A percentile compares a stretch with the other conserved stretches of the same genome.
These are phyloP conservation scores for Colletotrichum gloeosporioides DNA, from an alignment of 2,329 filamentous ascomycete species.

Conservation along the genomic window DNA sequence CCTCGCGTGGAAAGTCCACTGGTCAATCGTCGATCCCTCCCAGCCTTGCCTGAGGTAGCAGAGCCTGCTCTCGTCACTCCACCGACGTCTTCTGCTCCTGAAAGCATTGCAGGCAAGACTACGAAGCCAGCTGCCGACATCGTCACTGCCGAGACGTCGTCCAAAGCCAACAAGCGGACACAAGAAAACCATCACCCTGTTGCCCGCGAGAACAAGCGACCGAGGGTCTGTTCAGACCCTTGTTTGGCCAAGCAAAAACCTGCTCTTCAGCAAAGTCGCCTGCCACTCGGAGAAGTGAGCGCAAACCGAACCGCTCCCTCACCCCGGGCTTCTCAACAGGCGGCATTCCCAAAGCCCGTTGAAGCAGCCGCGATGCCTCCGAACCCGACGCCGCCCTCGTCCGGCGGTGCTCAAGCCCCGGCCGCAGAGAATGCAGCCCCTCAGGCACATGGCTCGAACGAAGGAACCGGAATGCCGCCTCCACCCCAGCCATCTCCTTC, in stretches of 20 bases:
- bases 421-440: neutral
- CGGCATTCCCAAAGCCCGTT: neutral
- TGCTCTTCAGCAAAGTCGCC: constrained; percentile 6
- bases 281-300: constrained; percentile 27
- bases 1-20: neutral
- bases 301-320: constrained; percentile 19
- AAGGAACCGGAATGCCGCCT: neutral
- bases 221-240: neutral
- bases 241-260: neutral
- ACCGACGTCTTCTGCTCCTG: constrained; percentile 17
- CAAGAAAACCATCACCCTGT: neutral
- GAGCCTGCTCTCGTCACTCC: constrained; percentile 9
- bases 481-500: neutral
- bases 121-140: neutral
- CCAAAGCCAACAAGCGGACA: neutral
- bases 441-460: neutral
- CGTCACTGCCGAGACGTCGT: neutral
- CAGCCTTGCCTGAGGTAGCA: neutral
- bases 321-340: neutral
- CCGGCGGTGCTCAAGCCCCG: neutral
- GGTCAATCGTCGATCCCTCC: neutral
- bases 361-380: neutral
- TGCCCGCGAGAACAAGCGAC: neutral
- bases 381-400: neutral
- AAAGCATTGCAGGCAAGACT: neutral